Conservation (phyloP, 75 land plant species). For the Isoetes taiwanensis region DNA sequence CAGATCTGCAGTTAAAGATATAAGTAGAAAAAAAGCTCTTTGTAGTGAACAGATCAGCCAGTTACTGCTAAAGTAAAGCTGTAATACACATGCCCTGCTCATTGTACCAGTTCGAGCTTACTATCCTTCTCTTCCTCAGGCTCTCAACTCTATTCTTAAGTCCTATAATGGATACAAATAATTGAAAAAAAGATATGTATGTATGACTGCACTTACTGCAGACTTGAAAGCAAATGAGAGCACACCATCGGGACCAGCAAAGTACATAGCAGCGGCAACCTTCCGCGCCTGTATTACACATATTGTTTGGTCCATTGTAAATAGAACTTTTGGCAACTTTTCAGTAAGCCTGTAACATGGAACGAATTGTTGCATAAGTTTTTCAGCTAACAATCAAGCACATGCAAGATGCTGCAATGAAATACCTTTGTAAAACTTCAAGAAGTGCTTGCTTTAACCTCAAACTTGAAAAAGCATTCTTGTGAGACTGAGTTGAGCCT, state of each 20-base stretch:
- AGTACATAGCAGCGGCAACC: constrained; percentile 62
- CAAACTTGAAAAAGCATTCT: no score
- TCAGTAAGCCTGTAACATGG: constrained; percentile 55
- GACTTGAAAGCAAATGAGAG: constrained; percentile 42
- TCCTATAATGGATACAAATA: no score
- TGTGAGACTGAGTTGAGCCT: no score
- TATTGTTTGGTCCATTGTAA: constrained; percentile 48
- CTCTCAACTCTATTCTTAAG: no score
- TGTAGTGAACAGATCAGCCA: background rate
- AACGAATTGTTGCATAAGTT: constrained; percentile 20
- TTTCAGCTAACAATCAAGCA: constrained; percentile 13
- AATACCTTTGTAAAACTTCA: no score
- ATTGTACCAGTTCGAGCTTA: no score
- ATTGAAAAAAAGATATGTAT: background rate
- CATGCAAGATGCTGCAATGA: no score
- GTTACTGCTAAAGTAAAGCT: no score
- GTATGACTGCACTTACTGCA: constrained; percentile 39
- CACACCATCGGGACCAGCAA: constrained; percentile 71
- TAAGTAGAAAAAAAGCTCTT: background rate
- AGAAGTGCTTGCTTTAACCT: no score
- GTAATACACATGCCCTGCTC: no score
- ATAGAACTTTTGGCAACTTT: constrained; percentile 54
- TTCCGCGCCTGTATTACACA: constrained; percentile 47
- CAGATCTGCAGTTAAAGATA: background rate
- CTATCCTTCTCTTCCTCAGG: no score